Evolutionary conservation across 805 yeast genomes (phyloP), one percentile per base, ranked within the genome.

Genomic region (Candida multigemmis): DNA sequence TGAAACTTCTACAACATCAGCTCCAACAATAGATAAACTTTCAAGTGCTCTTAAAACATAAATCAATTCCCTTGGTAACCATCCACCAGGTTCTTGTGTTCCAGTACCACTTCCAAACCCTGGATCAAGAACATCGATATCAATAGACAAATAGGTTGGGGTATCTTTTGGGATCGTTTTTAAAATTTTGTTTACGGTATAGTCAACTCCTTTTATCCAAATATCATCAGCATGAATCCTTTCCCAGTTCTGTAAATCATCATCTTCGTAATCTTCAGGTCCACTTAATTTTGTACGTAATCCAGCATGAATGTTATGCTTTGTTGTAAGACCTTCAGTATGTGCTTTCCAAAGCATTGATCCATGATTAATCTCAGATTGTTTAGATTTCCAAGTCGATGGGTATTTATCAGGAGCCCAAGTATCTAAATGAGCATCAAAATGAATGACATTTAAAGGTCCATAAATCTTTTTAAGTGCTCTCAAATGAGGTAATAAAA

Each of bases 361-460:
- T 4, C 94, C 94, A 44, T 83, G 94, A 22, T 81, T 83, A 50
- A 78, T 68, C 26, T 75, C 73, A 22, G 69, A 57, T 39, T 65
- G 68, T 19, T 66, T 65, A n/a, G 73, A 59, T 40, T 59, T 61
- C 78, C 78, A 71, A 42, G 64, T 69, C 11, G 74, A 56, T 14
- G 83, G 80, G 44, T 80, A 81, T 46, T 74, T 68, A 33, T 69
- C 62, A 7, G 93, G 91, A 36, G 74, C 48, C 89, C 86, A 70
- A 4, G 93, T 82, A 48, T 83, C 93, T 38, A 82, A 63, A 53
- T 82, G 93, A 9, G 91, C 89, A 46, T 83, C 94, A 40, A 83
- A 80, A 51, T 83, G 94, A 30, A 83, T 70, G 19, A 83, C 74
- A 13, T 83, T 73, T 26, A 83, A 52, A 12, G 73, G 73, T 2